phyloP scores from a whole-genome alignment of 1,284 basidiomycete species.

The Wallemia mellicola region DNA sequence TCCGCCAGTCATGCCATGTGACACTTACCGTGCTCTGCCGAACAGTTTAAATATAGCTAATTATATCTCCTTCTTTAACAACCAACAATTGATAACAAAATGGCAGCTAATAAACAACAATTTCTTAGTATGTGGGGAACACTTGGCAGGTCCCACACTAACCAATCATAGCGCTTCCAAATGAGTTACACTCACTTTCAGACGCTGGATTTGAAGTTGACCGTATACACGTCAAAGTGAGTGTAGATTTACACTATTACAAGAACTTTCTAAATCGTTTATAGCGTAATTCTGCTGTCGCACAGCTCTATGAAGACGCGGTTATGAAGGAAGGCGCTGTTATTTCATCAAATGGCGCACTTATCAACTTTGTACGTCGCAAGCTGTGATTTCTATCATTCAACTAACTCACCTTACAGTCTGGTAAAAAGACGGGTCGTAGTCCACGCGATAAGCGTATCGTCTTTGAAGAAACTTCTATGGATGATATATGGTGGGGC shows the following conservation, averaged over 20 bases:
- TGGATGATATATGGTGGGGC: conserved; percentile 98
- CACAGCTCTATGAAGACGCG: conserved; percentile 91
- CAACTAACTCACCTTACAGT: conserved; percentile 13
- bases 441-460: conserved; percentile 99
- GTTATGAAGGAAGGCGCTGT: conserved; percentile 93
- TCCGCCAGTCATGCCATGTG: neutral
- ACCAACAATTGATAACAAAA: neutral
- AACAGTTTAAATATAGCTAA: neutral
- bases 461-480: conserved; percentile 88
- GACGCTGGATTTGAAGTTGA: conserved; percentile 96
- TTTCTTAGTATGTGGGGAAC: neutral
- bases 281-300: conserved; percentile 84
- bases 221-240: conserved; percentile 12
- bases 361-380: conserved; percentile 62
- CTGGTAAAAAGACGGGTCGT: conserved; percentile 95
- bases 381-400: neutral
- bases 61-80: neutral
- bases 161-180: conserved; percentile 35
- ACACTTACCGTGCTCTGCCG: neutral
- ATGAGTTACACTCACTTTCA: conserved; percentile 88
- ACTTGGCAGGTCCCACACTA: neutral
- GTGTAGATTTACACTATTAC: neutral
- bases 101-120: neutral
- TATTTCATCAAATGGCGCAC: conserved; percentile 76
- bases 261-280: conserved; percentile 14